Base-by-base conservation (phyloP, 306 rosid genomes). In the Acacia melanoxylon region DNA sequence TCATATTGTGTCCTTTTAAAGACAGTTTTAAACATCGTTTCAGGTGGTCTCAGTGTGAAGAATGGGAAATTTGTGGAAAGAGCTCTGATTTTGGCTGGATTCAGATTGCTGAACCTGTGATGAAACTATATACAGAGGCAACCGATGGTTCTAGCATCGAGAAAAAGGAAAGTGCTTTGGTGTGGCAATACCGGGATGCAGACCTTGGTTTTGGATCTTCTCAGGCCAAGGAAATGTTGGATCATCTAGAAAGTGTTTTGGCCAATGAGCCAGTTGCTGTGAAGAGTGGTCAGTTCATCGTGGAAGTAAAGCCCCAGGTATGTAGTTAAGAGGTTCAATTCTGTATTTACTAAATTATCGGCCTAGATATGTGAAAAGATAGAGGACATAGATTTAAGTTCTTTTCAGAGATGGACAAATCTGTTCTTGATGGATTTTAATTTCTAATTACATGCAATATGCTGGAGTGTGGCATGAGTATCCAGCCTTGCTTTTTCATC, bases 241-340 rank as follows among this genome's bases (percentile, higher is more conserved):
- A 91, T 90, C 95, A 93, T 90, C 88, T 91, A 22, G 97, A 93
- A 80, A 90, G 96, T 81, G 97, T 93, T 85, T 86, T 91, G 81
- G 92, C 97, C 85, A 91, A 91, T 83, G 97, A 93, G 74, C 94
- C 97, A 42, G 97, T 91, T 86, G 88, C 93, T 62, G 96, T 82
- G 40, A 93, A 93, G 88, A 89, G 89, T 80, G 97, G 96, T 77
- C 91, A 93, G 68, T 89, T 86, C 78, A 91, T 91, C 66, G 91
- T 93, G 61, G 97, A 93, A 86, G 92, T 90, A 48, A 93, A 91
- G 78, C 97, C 97, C 5, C 95, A 93, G 97, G 97, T 56, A 56
- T 56, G n/a, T 56, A 89, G 80, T 76, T 48, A 35, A n/a, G 63
- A 70, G 75, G 1, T 56, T 59, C 29, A 41, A 68, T 72, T 56